phyloP scores from a whole-genome alignment of 2,329 filamentous ascomycete genomes.

The Huntiella abstrusa region DNA sequence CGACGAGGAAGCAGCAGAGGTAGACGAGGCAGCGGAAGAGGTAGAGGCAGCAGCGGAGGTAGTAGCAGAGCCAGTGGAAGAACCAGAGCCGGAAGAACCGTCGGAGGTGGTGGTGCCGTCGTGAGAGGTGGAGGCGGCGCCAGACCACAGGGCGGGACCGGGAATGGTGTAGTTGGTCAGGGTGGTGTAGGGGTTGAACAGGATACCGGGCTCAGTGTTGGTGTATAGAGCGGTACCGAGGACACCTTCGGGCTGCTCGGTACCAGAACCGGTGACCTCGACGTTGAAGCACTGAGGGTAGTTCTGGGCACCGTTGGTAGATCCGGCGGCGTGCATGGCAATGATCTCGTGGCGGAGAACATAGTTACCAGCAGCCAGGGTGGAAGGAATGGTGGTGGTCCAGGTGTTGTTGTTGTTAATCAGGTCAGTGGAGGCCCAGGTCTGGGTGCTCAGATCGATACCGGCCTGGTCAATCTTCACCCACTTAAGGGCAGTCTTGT shows the following conservation, averaged over 20 bases:
- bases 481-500: constrained; percentile 34
- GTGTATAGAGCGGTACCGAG: constrained; percentile 17
- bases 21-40: neutral
- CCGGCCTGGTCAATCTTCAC: constrained; percentile 45
- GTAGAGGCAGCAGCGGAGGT: constrained; percentile 6
- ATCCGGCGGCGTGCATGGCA: constrained; percentile 26
- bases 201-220: constrained; percentile 17
- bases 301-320: constrained; percentile 28
- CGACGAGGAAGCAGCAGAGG: neutral
- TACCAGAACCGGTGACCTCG: constrained; percentile 23
- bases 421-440: constrained; percentile 23
- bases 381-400: constrained; percentile 18
- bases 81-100: constrained; percentile 7
- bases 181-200: constrained; percentile 18
- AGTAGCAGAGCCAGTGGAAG: constrained; percentile 12
- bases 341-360: constrained; percentile 34
- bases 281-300: constrained; percentile 34
- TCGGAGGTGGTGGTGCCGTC: constrained; percentile 12
- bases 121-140: constrained; percentile 5
- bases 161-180: constrained; percentile 16
- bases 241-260: constrained; percentile 17
- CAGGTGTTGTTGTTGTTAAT: constrained; percentile 21
- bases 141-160: constrained; percentile 15
- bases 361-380: constrained; percentile 23
- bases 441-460: constrained; percentile 23